Percentiles rank a stretch among this genome's conserved stretches.
phyloP scores from a whole-genome alignment of 306 rosid genomes.

The Macrotyloma uniflorum region DNA sequence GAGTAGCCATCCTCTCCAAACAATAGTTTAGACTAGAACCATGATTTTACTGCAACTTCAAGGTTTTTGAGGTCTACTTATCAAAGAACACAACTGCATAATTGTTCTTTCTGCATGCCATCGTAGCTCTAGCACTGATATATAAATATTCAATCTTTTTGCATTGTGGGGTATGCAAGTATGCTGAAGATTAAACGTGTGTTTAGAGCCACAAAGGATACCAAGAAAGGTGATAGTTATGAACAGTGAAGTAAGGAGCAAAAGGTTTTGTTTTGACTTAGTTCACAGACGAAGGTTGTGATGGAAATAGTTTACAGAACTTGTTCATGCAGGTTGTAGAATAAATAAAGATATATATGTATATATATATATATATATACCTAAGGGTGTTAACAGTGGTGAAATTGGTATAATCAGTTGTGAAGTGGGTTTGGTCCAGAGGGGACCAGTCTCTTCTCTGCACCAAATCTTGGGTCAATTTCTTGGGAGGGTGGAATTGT shows the following conservation, averaged over 20 bases:
- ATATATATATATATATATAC: constrained; percentile 8
- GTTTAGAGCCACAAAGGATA: not conserved
- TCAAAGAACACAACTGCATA: not conserved
- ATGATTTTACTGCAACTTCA: not conserved
- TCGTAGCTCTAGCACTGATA: constrained; percentile 30
- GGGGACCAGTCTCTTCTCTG: constrained; percentile 85
- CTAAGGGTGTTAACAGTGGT: constrained; percentile 18
- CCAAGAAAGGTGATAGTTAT: constrained; percentile 28
- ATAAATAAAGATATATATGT: constrained; percentile 1
- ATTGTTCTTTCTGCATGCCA: constrained; percentile 40
- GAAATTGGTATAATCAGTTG: constrained; percentile 51
- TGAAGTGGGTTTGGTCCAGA: constrained; percentile 99
- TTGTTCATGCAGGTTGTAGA: not conserved
- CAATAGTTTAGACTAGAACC: not conserved
- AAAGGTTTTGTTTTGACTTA: constrained; percentile 22
- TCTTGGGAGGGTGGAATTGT: constrained; percentile 35
- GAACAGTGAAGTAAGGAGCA: constrained; percentile 23
- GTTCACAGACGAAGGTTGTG: not conserved
- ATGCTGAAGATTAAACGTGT: constrained; percentile 8
- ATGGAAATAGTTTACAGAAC: constrained; percentile 6
- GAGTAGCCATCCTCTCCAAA: constrained; percentile 3
- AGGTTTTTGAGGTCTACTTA: not conserved
- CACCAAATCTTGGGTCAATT: constrained; percentile 80
- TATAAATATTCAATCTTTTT: constrained; percentile 11
- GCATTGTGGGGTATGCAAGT: constrained; percentile 20